Percentiles rank a stretch among this genome's conserved stretches.
Evolutionary conservation across 805 yeast species (phyloP).

Genomic region (Ogataea neopini): DNA sequence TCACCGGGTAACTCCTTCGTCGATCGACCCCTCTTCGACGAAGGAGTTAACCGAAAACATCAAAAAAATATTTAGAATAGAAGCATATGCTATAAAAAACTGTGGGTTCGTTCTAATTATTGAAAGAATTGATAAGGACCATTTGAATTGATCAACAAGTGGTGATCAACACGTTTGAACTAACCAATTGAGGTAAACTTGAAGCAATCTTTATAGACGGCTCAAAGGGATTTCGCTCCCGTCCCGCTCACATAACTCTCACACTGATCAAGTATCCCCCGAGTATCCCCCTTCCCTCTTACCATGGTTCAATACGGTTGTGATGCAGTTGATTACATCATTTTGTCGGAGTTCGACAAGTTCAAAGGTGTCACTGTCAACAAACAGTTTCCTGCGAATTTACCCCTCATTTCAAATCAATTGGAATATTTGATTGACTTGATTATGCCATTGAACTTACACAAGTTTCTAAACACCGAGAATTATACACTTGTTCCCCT

Average conservation of each 20-base stretch:
- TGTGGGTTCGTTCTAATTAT: no score
- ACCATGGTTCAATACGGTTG: slow-evolving; percentile 1
- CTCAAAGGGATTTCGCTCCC: no score
- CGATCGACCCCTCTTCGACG: slow-evolving; percentile 2
- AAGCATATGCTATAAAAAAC: no score
- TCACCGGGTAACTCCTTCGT: slow-evolving; percentile 12
- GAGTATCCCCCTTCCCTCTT: no score
- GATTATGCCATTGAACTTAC: slow-evolving; percentile 40
- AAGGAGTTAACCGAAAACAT: neutral
- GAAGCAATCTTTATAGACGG: no score
- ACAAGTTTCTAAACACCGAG: slow-evolving; percentile 45
- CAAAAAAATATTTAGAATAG: neutral
- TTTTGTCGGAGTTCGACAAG: slow-evolving; percentile 80
- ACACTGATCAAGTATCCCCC: no score
- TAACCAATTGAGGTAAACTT: no score
- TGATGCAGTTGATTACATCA: slow-evolving; percentile 26
- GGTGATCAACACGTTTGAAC: neutral
- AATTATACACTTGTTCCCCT: slow-evolving; percentile 60
- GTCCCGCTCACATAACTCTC: no score
- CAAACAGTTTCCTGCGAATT: slow-evolving; percentile 58
- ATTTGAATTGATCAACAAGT: neutral
- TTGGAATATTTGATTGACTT: slow-evolving; percentile 32
- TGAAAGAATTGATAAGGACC: no score
- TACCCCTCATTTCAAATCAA: slow-evolving; percentile 65
- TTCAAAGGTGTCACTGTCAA: slow-evolving; percentile 68